phyloP scores from a whole-genome alignment of 2,329 filamentous ascomycete species.

The Verticillium klebahnii region DNA sequence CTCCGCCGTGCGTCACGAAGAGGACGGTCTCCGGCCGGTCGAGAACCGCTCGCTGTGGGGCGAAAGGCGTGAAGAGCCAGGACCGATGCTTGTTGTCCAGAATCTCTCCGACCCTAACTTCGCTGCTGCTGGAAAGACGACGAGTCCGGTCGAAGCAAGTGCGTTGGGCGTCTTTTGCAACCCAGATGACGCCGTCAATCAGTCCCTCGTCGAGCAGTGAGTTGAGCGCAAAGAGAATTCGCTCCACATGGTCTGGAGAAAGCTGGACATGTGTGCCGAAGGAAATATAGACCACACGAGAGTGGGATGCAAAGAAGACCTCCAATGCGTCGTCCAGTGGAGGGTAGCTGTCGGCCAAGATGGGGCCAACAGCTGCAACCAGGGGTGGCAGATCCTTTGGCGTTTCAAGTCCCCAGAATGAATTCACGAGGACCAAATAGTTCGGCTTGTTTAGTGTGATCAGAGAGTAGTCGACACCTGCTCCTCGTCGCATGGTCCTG shows the following conservation, averaged over 20 bases:
- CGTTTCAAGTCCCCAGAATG: slow-evolving; percentile 36
- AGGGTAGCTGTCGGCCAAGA: slow-evolving; percentile 28
- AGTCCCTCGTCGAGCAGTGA: slow-evolving; percentile 8
- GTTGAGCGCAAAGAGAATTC: slow-evolving; percentile 18
- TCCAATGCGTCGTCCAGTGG: slow-evolving; percentile 19
- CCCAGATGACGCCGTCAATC: slow-evolving; percentile 36
- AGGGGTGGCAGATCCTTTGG: slow-evolving; percentile 36
- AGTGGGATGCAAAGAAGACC: slow-evolving; percentile 25
- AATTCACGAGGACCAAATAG: slow-evolving; percentile 37
- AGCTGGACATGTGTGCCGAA: slow-evolving; percentile 36
- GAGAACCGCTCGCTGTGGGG: slow-evolving; percentile 35
- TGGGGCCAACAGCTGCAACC: slow-evolving; percentile 32
- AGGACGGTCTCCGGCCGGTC: slow-evolving; percentile 25
- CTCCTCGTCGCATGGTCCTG: slow-evolving; percentile 24
- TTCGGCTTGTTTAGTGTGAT: slow-evolving; percentile 28
- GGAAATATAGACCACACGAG: slow-evolving; percentile 32
- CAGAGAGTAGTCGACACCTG: slow-evolving; percentile 25
- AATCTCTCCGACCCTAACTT: slow-evolving; percentile 16
- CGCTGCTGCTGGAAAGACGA: slow-evolving; percentile 7
- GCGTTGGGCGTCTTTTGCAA: slow-evolving; percentile 18
- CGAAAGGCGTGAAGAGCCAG: slow-evolving; percentile 28
- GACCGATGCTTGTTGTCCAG: slow-evolving; percentile 21
- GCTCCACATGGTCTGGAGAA: slow-evolving; percentile 19
- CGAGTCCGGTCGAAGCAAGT: slow-evolving; percentile 12
- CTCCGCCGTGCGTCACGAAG: slow-evolving; percentile 37